Base-by-base conservation (phyloP, 306 rosid species). In the Cucurbita argyrosperma region DNA sequence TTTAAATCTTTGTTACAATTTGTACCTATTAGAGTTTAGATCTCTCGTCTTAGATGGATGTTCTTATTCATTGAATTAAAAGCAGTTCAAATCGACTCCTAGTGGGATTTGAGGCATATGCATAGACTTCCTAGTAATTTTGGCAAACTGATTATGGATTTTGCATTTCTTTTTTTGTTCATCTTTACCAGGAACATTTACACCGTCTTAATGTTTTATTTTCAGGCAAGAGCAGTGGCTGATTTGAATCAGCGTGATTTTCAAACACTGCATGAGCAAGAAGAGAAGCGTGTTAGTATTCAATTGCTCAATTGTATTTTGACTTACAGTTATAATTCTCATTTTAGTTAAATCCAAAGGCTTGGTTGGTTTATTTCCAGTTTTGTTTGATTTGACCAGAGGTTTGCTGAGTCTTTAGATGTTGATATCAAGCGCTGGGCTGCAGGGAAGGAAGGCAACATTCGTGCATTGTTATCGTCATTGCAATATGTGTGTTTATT, bases 191-290 rank as follows among this genome's bases (percentile, higher is more conserved):
- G 39, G 75, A 54, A 74, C 49, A 71, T 65, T 74, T 52, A 71
- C 64, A 40, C 49, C 65, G 68, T 83, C 13, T 61, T 42, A 38
- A 60, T 77, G 71, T 71, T 78, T 18, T 21, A 72, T 78, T 72
- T 88, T 75, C 90, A 94, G 99, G 80, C 83, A 78, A 78, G 84
- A 87, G 99, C 97, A 63, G 82, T 94, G 85, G 89, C 88, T 74
- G 96, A 94, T 77, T 88, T 91, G 97, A 91, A 94, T 84, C 88
- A 84, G 79, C 97, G 97, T 4, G 90, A 94, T 73, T 76, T 80
- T 70, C 86, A 82, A 79, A 82, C 85, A 43, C 86, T 76, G 85
- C 84, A 83, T 71, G 99, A 94, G 83, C 99, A 91, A 86, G 96
- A 91, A 69, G 97, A 94, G 88, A 89, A 84, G 55, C 88, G 30